phyloP scores from a whole-genome alignment of 78 protist genomes.

The Creolimax fragrantissima region DNA sequence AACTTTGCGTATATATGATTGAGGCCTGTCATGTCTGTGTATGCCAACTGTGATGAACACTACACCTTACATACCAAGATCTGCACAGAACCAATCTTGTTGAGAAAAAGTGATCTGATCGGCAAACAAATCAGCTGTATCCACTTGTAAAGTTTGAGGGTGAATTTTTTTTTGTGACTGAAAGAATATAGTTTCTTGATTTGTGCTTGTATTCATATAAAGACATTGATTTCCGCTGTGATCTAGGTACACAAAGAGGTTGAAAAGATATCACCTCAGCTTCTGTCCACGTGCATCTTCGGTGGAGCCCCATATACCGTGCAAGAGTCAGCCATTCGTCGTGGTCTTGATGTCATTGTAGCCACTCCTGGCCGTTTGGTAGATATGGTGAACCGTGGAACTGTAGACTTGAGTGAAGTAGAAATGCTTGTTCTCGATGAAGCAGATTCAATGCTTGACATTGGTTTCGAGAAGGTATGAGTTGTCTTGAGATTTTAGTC shows the following conservation, averaged over 20 bases:
- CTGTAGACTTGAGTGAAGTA: conserved; percentile 41
- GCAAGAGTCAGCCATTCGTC: conserved; percentile 23
- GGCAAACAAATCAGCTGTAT: background rate
- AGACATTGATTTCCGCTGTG: conserved; percentile 95
- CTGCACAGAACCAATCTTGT: background rate
- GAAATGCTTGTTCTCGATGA: conserved; percentile 88
- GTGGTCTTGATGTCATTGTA: conserved; percentile 66
- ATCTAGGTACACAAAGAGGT: conserved; percentile 76
- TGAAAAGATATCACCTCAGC: conserved; percentile 32
- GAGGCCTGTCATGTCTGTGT: too few relatives aligned
- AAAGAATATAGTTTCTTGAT: background rate
- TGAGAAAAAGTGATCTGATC: background rate
- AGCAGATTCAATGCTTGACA: conserved; percentile 97
- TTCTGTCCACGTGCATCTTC: conserved; percentile 30
- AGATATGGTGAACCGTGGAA: conserved; percentile 82
- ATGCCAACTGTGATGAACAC: too few relatives aligned
- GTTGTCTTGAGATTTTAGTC: background rate
- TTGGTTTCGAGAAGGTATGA: conserved; percentile 93
- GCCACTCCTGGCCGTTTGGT: conserved; percentile 98
- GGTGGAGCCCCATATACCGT: conserved; percentile 32
- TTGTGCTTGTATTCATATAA: too few relatives aligned
- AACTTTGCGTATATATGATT: conserved; percentile 70
- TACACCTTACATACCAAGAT: background rate
- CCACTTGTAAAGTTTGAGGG: background rate
- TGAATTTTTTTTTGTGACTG: background rate